These are phyloP conservation scores for Arctium minus DNA, from an alignment of 129 eudicot species.

Conservation along the genomic window DNA sequence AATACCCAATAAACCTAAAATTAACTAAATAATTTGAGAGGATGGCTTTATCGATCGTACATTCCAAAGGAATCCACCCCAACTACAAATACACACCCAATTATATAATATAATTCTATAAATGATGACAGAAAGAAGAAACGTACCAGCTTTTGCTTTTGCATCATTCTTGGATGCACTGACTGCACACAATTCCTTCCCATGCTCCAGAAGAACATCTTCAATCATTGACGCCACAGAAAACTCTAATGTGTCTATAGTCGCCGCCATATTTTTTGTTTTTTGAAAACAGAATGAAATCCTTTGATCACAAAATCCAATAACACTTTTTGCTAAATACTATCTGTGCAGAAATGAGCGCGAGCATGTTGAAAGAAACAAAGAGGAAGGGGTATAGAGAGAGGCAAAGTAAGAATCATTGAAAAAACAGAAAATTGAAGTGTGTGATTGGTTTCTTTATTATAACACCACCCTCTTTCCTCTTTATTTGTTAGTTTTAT, in stretches of 20 bases:
- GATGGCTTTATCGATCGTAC: not conserved
- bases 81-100: not conserved
- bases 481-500: not conserved
- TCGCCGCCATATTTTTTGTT: constrained; percentile 23
- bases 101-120: not conserved
- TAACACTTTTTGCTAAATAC: not conserved
- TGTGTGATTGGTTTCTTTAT: not conserved
- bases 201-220: constrained; percentile 73
- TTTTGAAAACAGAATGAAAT: not conserved
- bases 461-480: constrained; percentile 1
- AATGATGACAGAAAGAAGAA: not conserved
- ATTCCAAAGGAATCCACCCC: not conserved
- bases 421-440: not conserved
- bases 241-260: constrained; percentile 30
- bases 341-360: not conserved
- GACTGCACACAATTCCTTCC: constrained; percentile 43
- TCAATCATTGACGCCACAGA: constrained; percentile 59
- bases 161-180: constrained; percentile 53
- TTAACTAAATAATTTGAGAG: not conserved
- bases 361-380: not conserved
- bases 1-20: not conserved
- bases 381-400: constrained; percentile 10
- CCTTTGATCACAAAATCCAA: constrained; percentile 2
- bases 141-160: constrained; percentile 73
- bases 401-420: not conserved